Base-by-base conservation (phyloP, 257 asterid genomes). In the Rauvolfia tetraphylla region DNA sequence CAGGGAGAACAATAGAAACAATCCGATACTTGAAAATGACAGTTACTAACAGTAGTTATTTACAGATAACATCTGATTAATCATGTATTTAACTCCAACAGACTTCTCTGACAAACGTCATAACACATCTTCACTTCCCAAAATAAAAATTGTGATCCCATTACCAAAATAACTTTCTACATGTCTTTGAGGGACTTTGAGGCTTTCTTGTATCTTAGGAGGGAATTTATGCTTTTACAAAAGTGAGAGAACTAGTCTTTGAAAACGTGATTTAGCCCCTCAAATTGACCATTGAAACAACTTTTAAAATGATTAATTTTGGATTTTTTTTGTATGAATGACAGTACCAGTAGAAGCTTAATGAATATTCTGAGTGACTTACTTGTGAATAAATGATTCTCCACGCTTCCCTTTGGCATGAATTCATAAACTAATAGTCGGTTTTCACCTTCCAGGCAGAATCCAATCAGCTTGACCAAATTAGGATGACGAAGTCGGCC, bases 401-500 rank as follows among this genome's bases (percentile, higher is more conserved):
- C 89, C 75, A 82, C 75, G 79, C 85, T 83, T 20, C 85, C 85
- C 74, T 82, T 74, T 15, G 85, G 82, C 89, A 83, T 85, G 78
- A 65, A 85, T 49, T 85, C 89, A 76, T 85, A 85, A 27, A 85
- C 85, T 33, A 85, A 71, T 3, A 85, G 27, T 42, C 87, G 81
- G 61, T 85, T 74, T 57, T 85, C 85, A 72, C 87, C 87, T 79
- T 83, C 84, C 77, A 85, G 69, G 75, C 85, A 85, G 68, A 80
- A 85, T 70, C 87, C 89, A 12, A 81, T 78, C 31, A 85, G 89
- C 79, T 82, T 85, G 39, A 85, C 89, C 58, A 85, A 75, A 69
- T 85, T 80, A 46, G 80, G 79, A 56, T 85, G 89, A 79, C 29
- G 89, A 69, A 85, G 84, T 56, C 79, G 76, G 54, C 87, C 87